Base-by-base conservation (phyloP, 164 flowering plant species). In the Sextonia rubra region DNA sequence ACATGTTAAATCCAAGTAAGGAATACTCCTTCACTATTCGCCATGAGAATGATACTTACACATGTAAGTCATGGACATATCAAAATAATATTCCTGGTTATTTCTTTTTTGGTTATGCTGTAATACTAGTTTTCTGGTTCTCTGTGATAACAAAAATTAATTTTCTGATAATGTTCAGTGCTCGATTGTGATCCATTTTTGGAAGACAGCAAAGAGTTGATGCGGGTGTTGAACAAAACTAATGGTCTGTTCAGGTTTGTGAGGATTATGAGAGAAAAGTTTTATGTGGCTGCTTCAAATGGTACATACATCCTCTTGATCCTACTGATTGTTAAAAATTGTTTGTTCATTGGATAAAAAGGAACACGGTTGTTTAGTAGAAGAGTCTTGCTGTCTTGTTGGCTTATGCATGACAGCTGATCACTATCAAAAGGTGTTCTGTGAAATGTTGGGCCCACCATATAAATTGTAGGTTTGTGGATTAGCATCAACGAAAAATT, bases 231-330 rank as follows among this genome's bases (percentile, higher is more conserved):
- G 83, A 93, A 95, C 77, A 82, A 75, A 79, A 93, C 88, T 69
- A 93, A 93, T 83, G 94, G 86, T 48, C 75, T 95, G 48, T 93
- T 85, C 88, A 86, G 87, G 78, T 93, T 95, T 84, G 99, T 93
- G 68, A 83, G 91, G 71, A 82, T 74, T 25, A 89, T 93, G 91
- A 95, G 98, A 85, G 85, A 73, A 72, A 90, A 82, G 84, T 91
- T 95, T 78, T 86, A 71, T 77, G 83, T 87, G 70, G 85, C 90
- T 66, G 85, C 87, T 69, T 77, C 76, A 64, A 66, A 65, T 48
- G 99, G 99, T 95, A 86, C 15, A 44, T 4, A 29, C 48, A 77
- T 56, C 62, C 23, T 52, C 58, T 52, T 15, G 14, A 52, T 56
- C 62, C 17, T 52, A 15, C n/a, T 15, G n/a, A 52, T 3, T 52